phyloP scores from a whole-genome alignment of 768 basidiomycete species.

The Amanita rimosa region DNA sequence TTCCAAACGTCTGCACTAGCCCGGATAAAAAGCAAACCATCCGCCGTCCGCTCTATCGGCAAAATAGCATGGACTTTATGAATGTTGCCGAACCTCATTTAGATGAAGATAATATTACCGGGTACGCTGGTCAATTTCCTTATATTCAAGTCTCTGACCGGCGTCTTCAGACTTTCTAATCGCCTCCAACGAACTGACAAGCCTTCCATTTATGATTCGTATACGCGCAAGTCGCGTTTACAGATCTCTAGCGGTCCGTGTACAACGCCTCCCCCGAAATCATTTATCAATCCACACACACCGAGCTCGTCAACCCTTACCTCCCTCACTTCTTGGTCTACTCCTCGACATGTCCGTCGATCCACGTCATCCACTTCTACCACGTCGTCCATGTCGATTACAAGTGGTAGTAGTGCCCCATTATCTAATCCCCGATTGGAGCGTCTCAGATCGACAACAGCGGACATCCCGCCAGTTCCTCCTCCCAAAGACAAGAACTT shows the following conservation, averaged over 20 bases:
- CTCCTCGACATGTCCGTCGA: constrained; percentile 29
- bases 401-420: constrained; percentile 21
- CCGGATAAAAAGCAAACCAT: constrained; percentile 13
- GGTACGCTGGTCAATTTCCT: constrained; percentile 30
- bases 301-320: constrained; percentile 56
- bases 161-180: constrained; percentile 39
- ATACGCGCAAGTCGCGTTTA: constrained; percentile 33
- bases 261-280: constrained; percentile 32
- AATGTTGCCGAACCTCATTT: constrained; percentile 34
- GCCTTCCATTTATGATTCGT: constrained; percentile 43
- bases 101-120: constrained; percentile 44
- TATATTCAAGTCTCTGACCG: constrained; percentile 6
- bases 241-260: constrained; percentile 15
- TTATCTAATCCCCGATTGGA: constrained; percentile 39
- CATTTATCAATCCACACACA: constrained; percentile 42
- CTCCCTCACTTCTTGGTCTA: constrained; percentile 25
- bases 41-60: constrained; percentile 57
- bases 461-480: constrained; percentile 16
- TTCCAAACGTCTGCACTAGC: constrained; percentile 10
- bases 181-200: constrained; percentile 58
- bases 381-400: constrained; percentile 28
- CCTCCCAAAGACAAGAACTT: constrained; percentile 21
- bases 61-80: constrained; percentile 86
- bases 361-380: constrained; percentile 36
- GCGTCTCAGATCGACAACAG: constrained; percentile 38